Evolutionary conservation across 495 filamentous ascomycete species (phyloP).

Genomic region (Penicillium ucsense): DNA sequence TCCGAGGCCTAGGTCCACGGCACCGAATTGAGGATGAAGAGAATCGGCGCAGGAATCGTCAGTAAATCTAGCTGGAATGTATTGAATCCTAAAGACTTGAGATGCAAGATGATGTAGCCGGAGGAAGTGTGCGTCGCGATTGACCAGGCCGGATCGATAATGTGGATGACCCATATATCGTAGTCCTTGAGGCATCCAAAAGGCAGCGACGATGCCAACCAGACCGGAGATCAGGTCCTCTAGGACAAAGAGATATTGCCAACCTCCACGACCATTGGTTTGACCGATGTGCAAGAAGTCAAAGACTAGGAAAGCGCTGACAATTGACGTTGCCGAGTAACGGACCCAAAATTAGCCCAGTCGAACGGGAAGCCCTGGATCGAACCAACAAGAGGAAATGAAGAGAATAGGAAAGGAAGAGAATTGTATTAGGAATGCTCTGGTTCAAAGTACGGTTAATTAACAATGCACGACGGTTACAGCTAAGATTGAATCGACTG

Average conservation of each 20-base stretch:
- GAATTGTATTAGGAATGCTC: slow-evolving; percentile 40
- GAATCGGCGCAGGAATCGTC: slow-evolving; percentile 49
- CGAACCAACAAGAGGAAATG: too few relatives aligned
- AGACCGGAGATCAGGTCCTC: slow-evolving; percentile 45
- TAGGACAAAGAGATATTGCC: slow-evolving; percentile 62
- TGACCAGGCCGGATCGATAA: slow-evolving; percentile 39
- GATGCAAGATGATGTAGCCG: slow-evolving; percentile 50
- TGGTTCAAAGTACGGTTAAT: too few relatives aligned
- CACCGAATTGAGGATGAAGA: slow-evolving; percentile 38
- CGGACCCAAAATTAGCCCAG: slow-evolving; percentile 64
- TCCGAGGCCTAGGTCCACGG: slow-evolving; percentile 46
- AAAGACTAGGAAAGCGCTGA: slow-evolving; percentile 60
- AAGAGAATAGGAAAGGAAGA: slow-evolving; percentile 72
- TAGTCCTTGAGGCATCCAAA: slow-evolving; percentile 59
- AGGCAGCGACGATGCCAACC: slow-evolving; percentile 53
- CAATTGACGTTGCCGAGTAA: slow-evolving; percentile 54
- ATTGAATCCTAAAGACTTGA: slow-evolving; percentile 49
- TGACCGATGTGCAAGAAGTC: slow-evolving; percentile 61
- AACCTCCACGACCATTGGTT: slow-evolving; percentile 50
- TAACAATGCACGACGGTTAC: too few relatives aligned
- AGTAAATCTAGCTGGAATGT: slow-evolving; percentile 59
- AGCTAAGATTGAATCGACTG: too few relatives aligned
- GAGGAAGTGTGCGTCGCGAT: slow-evolving; percentile 36
- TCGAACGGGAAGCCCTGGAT: slow-evolving; percentile 56
- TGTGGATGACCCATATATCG: slow-evolving; percentile 45